phyloP scores from a whole-genome alignment of 2,329 filamentous ascomycete species.

The Xylariaceae sp. region DNA sequence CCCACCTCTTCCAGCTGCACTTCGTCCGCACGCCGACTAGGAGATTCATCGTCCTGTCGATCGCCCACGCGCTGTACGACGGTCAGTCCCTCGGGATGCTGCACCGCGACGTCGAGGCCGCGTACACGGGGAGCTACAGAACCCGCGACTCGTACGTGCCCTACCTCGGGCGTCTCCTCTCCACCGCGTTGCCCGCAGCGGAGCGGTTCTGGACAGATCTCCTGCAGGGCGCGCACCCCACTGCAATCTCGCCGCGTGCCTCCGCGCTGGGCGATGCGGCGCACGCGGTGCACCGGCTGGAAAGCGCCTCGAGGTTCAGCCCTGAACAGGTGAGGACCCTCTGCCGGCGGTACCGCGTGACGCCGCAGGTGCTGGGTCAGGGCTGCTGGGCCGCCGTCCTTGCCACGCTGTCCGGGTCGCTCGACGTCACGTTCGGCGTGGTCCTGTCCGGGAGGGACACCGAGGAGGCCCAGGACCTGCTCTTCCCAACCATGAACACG shows the following conservation, averaged over 20 bases:
- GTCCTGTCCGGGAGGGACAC: conserved; percentile 80
- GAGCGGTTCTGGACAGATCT: conserved; percentile 64
- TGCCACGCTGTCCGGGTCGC: conserved; percentile 50
- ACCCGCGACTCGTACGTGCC: conserved; percentile 40
- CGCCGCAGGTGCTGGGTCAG: conserved; percentile 68
- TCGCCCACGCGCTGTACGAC: conserved; percentile 84
- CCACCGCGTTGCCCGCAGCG: conserved; percentile 34
- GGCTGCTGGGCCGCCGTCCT: conserved; percentile 68
- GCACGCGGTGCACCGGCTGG: conserved; percentile 28
- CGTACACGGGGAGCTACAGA: conserved; percentile 45
- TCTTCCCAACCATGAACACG: conserved; percentile 93
- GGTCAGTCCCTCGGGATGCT: conserved; percentile 74
- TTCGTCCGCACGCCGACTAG: conserved; percentile 28
- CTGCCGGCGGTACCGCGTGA: conserved; percentile 61
- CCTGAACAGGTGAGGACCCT: conserved; percentile 42
- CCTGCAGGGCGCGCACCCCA: conserved; percentile 43
- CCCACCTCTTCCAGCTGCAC: conserved; percentile 41
- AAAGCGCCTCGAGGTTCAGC: conserved; percentile 36
- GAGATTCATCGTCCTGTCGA: conserved; percentile 54
- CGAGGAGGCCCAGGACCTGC: conserved; percentile 55
- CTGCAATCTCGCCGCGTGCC: no score
- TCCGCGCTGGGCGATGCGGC: conserved; percentile 17
- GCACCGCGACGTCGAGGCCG: conserved; percentile 60
- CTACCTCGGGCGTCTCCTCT: conserved; percentile 48
- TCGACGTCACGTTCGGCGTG: conserved; percentile 76